phyloP scores from a whole-genome alignment of 2,329 filamentous ascomycete genomes.

The Paraconiothyrium sp. region DNA sequence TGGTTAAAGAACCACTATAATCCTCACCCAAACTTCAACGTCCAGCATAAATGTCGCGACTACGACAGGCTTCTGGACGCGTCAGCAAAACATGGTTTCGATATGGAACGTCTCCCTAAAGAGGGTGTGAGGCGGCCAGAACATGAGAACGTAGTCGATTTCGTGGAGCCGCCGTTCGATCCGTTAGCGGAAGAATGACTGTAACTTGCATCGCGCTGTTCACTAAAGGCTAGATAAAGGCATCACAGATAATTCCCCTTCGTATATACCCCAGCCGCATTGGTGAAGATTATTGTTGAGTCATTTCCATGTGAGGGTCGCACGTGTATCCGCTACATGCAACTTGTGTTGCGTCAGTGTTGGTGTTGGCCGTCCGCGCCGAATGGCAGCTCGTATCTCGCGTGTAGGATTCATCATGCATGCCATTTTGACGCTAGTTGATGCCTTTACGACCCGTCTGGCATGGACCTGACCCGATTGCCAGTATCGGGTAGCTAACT shows the following conservation, averaged over 20 bases:
- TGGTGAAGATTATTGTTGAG: background rate
- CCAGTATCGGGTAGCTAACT: background rate
- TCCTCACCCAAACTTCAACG: slow-evolving; percentile 22
- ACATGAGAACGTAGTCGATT: slow-evolving; percentile 13
- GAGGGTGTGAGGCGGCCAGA: slow-evolving; percentile 13
- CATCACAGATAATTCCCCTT: background rate
- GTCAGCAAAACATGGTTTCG: slow-evolving; percentile 9
- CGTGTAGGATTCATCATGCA: slow-evolving; percentile 12
- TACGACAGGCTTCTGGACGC: slow-evolving; percentile 12
- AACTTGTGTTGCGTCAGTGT: slow-evolving; percentile 1
- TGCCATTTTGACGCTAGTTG: background rate
- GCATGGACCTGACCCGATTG: background rate
- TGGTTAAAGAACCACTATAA: slow-evolving; percentile 19
- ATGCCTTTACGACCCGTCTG: background rate
- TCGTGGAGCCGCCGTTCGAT: slow-evolving; percentile 18
- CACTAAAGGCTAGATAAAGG: background rate
- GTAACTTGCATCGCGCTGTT: background rate
- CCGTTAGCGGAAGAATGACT: slow-evolving; percentile 9
- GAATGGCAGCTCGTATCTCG: slow-evolving; percentile 12
- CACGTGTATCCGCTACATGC: background rate
- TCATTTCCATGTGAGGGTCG: background rate
- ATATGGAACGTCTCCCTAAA: background rate
- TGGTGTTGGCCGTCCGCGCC: slow-evolving; percentile 1
- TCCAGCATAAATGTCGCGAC: slow-evolving; percentile 17
- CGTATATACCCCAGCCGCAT: background rate